These are phyloP conservation scores for Nissolia schottii DNA, from an alignment of 306 rosid genomes.

Conservation along the genomic window DNA sequence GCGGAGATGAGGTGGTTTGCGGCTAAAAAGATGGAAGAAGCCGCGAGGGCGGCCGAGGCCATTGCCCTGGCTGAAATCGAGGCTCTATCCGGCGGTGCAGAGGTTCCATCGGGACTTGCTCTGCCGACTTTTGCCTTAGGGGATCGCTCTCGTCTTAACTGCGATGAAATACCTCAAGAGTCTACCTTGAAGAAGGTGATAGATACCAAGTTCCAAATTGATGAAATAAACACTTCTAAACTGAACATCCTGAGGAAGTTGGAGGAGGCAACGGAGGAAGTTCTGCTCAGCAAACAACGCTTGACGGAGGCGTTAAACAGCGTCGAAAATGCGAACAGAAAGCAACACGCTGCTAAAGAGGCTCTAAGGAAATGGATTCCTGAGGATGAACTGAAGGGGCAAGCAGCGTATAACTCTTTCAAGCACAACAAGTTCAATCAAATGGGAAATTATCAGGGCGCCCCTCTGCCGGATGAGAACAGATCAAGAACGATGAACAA, in stretches of 20 bases:
- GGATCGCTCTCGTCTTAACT: slow-evolving; percentile 34
- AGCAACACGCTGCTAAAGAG: slow-evolving; percentile 72
- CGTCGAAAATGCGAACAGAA: slow-evolving; percentile 68
- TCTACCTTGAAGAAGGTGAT: slow-evolving; percentile 44
- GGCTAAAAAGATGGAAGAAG: slow-evolving; percentile 98
- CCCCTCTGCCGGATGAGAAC: slow-evolving; percentile 32
- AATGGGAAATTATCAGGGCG: slow-evolving; percentile 30
- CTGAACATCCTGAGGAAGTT: slow-evolving; percentile 50
- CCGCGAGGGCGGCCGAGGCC: slow-evolving; percentile 92
- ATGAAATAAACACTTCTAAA: slow-evolving; percentile 53
- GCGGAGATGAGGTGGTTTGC: slow-evolving; percentile 93
- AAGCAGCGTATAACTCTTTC: slow-evolving; percentile 26
- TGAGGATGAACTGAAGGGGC: slow-evolving; percentile 39
- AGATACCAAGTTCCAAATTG: slow-evolving; percentile 49
- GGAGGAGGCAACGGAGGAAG: slow-evolving; percentile 83
- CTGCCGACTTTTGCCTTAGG: slow-evolving; percentile 43
- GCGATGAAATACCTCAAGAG: slow-evolving; percentile 38
- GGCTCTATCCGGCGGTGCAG: slow-evolving; percentile 44
- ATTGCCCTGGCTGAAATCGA: slow-evolving; percentile 86
- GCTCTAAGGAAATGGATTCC: slow-evolving; percentile 70
- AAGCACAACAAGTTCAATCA: slow-evolving; percentile 36
- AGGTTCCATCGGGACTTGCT: slow-evolving; percentile 35
- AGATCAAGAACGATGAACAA: slow-evolving; percentile 17
- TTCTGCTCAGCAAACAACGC: slow-evolving; percentile 60
- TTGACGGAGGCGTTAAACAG: slow-evolving; percentile 74